These are phyloP conservation scores for Boletus semigastroideus DNA, from an alignment of 1,284 basidiomycete species.

Conservation along the genomic window DNA sequence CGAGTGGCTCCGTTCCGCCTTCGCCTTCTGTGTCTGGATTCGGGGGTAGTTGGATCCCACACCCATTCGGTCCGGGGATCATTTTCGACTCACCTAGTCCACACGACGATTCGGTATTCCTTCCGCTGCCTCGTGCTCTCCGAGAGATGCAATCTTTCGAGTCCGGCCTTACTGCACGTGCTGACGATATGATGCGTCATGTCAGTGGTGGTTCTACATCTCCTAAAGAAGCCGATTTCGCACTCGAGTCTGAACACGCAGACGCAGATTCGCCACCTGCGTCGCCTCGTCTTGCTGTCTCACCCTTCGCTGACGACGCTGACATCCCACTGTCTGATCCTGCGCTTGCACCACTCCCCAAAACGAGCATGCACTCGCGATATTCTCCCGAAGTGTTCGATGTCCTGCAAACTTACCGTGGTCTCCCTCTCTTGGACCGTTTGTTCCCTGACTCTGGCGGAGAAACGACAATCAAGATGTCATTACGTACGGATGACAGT, in stretches of 20 bases:
- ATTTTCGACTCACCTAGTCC: slow-evolving; percentile 59
- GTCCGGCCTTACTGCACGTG: slow-evolving; percentile 70
- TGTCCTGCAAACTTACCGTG: slow-evolving; percentile 77
- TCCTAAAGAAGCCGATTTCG: slow-evolving; percentile 1
- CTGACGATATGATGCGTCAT: slow-evolving; percentile 31
- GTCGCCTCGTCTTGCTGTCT: slow-evolving; percentile 24
- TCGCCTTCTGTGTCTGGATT: slow-evolving; percentile 37
- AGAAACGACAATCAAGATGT: slow-evolving; percentile 65
- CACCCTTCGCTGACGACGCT: slow-evolving; percentile 31
- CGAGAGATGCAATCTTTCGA: slow-evolving; percentile 83
- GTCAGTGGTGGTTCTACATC: slow-evolving; percentile 14
- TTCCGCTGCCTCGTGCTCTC: slow-evolving; percentile 50
- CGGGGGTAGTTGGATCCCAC: slow-evolving; percentile 33
- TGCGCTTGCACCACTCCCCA: slow-evolving; percentile 34
- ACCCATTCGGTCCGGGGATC: slow-evolving; percentile 67
- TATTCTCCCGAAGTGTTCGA: slow-evolving; percentile 77
- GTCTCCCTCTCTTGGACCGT: slow-evolving; percentile 66
- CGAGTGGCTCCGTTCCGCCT: slow-evolving; percentile 34
- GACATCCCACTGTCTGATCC: slow-evolving; percentile 27
- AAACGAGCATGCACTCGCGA: slow-evolving; percentile 55
- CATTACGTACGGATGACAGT: slow-evolving; percentile 58
- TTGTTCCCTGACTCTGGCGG: slow-evolving; percentile 40
- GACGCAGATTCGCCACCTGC: slow-evolving; percentile 12
- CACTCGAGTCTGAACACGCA: background rate
- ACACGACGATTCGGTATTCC: slow-evolving; percentile 32